Evolutionary conservation across 2,329 filamentous ascomycete species (phyloP), one percentile per base, ranked within the genome.

Genomic region (Fusarium sulawesiense): DNA sequence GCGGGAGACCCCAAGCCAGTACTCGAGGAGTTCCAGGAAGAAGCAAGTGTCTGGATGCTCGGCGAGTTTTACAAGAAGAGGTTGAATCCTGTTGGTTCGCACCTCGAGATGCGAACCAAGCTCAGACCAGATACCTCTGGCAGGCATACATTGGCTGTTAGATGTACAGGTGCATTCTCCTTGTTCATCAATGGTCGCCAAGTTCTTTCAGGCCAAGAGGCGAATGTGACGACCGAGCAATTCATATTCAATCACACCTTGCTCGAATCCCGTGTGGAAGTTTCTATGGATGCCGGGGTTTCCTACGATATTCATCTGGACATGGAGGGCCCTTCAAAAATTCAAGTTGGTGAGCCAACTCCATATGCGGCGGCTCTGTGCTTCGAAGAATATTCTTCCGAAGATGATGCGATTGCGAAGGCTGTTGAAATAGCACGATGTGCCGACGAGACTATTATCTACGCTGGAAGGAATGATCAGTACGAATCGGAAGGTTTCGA

Each of bases 401-500:
- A 70, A 20, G 45, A 55, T 11, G 25, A 30, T 6, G 57, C 46
- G 1, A 68, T 70, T 7, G 25, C 47, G 4, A 50, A 66, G n/a
- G 67, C 64, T 12, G 61, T 66, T 1, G 55, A 66, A 6, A 54
- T 60, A 3, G 65, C 67, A 1, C n/a, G 30, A 4, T 44, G 27
- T 7, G 44, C 65, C 1, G 61, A 66, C 11, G 21, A 30, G 6
- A 56, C 64, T 34, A 30, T 68, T 7, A 57, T 70, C 13, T 70
- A 70, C 20, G 64, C 65, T 4, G 67, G 67, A 3, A 53, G 67
- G 18, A 70, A 63, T 6, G 60, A 70, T 11, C 67, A 70, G 20
- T 61, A 66, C 29, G 65, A 70, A 25, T 70, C 61, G 1, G 67
- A 70, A 21, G 67, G 67, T 4, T 70, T 68, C 14, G 67, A 68